phyloP scores from a whole-genome alignment of 108 stramenopile genomes.

The Chaetoceros tenuissimus region DNA sequence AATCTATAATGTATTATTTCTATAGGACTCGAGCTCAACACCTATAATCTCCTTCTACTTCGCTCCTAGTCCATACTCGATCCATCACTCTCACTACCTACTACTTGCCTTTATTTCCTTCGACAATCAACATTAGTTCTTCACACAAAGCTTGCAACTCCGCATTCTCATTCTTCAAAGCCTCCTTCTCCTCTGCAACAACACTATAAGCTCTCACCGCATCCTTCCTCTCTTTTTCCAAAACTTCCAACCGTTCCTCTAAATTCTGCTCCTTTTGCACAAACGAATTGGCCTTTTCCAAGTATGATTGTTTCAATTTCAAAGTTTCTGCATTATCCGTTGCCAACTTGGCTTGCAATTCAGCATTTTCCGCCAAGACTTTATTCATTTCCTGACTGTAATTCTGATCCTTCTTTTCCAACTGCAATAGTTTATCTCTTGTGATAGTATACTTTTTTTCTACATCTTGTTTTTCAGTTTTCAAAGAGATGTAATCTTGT shows the following conservation, averaged over 20 bases:
- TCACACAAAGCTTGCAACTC: background rate
- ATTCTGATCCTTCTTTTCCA: background rate
- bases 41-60: too few relatives aligned
- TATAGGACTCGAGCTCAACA: too few relatives aligned
- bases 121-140: constrained; percentile 3
- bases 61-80: too few relatives aligned
- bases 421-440: background rate
- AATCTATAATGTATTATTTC: too few relatives aligned
- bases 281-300: background rate
- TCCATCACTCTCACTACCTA: too few relatives aligned
- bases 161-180: background rate
- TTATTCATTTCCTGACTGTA: background rate
- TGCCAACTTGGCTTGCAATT: background rate
- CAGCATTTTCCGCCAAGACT: background rate
- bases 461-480: background rate
- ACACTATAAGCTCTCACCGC: background rate
- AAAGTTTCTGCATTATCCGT: background rate
- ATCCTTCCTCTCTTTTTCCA: background rate
- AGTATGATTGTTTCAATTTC: background rate
- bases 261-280: background rate
- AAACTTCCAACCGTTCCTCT: background rate
- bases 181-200: background rate
- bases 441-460: background rate
- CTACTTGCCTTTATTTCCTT: too few relatives aligned
- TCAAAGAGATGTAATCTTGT: background rate